phyloP scores from a whole-genome alignment of 805 yeast species.

The Yamadazyma ubonensis region DNA sequence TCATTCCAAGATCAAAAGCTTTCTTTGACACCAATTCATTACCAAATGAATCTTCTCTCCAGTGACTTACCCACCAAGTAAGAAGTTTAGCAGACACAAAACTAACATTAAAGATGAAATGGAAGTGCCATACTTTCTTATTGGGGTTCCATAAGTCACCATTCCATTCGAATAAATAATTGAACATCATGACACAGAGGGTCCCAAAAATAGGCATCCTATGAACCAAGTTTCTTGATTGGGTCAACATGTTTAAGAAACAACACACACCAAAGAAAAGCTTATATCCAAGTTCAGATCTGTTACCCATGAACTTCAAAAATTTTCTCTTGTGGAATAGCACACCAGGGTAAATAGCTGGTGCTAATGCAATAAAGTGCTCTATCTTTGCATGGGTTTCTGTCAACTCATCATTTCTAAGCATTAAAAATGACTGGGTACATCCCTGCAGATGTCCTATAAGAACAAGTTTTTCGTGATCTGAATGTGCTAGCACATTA shows the following conservation, averaged over 20 bases:
- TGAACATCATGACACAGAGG: constrained; percentile 78
- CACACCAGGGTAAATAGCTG: constrained; percentile 88
- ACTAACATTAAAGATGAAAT: constrained; percentile 84
- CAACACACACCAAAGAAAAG: constrained; percentile 72
- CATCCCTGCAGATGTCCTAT: constrained; percentile 94
- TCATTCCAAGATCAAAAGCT: constrained; percentile 28
- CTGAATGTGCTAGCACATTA: constrained; percentile 46
- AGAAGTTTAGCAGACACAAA: constrained; percentile 76
- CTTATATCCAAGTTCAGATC: constrained; percentile 45
- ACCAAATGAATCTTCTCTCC: constrained; percentile 38
- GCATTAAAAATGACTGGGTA: constrained; percentile 72
- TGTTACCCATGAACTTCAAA: constrained; percentile 57
- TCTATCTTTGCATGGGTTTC: constrained; percentile 54
- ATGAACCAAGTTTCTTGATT: constrained; percentile 45
- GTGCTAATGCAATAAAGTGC: constrained; percentile 76
- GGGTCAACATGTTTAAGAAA: constrained; percentile 74
- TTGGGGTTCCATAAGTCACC: constrained; percentile 70
- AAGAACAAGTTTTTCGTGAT: constrained; percentile 51
- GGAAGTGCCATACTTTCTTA: constrained; percentile 59
- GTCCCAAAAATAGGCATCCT: constrained; percentile 52
- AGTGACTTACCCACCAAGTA: constrained; percentile 82
- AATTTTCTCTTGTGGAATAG: constrained; percentile 62
- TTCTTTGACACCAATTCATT: constrained; percentile 35
- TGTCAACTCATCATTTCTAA: constrained; percentile 43
- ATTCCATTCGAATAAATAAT: constrained; percentile 84